phyloP scores from a whole-genome alignment of 1,139 yeast genomes.

The Zhuliangozyma blackwelliae region DNA sequence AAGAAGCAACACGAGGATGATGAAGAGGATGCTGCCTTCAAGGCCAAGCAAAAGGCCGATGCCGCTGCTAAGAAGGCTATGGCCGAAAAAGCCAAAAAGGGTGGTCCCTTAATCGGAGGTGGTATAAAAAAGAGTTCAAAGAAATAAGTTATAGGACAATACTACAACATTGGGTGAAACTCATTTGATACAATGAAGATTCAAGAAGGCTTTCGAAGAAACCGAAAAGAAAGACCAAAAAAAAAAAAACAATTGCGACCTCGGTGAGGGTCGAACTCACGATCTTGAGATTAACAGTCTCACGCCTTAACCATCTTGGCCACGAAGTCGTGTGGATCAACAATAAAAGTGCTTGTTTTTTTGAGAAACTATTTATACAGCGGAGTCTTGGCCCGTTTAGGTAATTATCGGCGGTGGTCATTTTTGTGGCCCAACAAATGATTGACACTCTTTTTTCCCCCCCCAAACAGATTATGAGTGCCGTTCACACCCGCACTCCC shows the following conservation, averaged over 20 bases:
- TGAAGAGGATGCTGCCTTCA: conserved; percentile 86
- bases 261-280: conserved; percentile 7
- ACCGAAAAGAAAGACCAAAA: neutral
- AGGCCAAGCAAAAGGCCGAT: conserved; percentile 91
- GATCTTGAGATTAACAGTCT: conserved; percentile 7
- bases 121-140: conserved; percentile 90
- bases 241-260: conserved; percentile 2
- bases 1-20: conserved; percentile 70
- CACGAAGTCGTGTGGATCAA: conserved; percentile 3
- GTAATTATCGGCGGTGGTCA: no score
- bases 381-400: no score
- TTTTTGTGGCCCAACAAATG: no score
- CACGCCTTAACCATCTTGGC: conserved; percentile 7
- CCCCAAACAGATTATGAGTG: no score
- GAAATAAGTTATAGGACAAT: conserved; percentile 29
- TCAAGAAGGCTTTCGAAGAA: no score
- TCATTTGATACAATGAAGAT: neutral
- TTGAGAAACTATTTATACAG: neutral
- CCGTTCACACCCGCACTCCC: no score
- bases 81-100: conserved; percentile 82
- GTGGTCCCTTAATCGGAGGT: conserved; percentile 89
- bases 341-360: neutral
- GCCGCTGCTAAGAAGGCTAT: conserved; percentile 89
- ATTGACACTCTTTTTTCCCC: no score
- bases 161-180: neutral